Evolutionary conservation across 1,284 basidiomycete genomes (phyloP), one percentile per base, ranked within the genome.

Genomic region (Fomitopsis palustris): DNA sequence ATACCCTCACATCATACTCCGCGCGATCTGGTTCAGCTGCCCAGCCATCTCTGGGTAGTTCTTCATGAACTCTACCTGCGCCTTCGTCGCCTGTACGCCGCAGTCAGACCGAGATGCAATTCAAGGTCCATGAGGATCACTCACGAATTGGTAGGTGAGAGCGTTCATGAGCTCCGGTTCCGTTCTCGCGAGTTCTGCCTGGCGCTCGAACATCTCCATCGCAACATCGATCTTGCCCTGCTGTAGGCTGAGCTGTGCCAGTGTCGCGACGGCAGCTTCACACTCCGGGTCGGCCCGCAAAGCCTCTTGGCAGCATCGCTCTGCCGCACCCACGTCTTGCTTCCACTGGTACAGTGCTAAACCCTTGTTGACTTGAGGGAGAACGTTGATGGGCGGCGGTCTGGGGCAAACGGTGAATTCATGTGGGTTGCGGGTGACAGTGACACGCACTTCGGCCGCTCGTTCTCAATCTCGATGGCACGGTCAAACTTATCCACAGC

Each of bases 321-420:
- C 95, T 8, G 96, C 96, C 0, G 84, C 86, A 2, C 76, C 78
- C 57, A 93, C 83, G 71, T 98, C 95, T 72, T 96, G 92, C 75
- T 95, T 93, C 92, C 92, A 96, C 78, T 98, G 96, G 84, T 91
- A 98, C 54, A 98, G 72, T 0, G 95, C 91, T 27, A 99, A 86
- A 21, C 96, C 96, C 75, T 98, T 98, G 87, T 99, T 99, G 64
- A 99, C 96, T 63, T 97, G 82, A 0, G 96, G 92, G 3, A 96
- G 81, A n/a, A 95, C 93, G 70, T 96, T 96, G 63, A 75, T 75
- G 14, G 88, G 86, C 29, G 85, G 81, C 23, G 81, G 75, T 65
- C 81, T 85, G 67, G 42, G 37, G 49, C n/a, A n/a, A 45, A 5
- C 33, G 4, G 56, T 23, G 37, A 39, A 19, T 29, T 31, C 41